These are phyloP conservation scores for Glebionis coronaria DNA, from an alignment of 129 eudicot species.

Conservation along the genomic window DNA sequence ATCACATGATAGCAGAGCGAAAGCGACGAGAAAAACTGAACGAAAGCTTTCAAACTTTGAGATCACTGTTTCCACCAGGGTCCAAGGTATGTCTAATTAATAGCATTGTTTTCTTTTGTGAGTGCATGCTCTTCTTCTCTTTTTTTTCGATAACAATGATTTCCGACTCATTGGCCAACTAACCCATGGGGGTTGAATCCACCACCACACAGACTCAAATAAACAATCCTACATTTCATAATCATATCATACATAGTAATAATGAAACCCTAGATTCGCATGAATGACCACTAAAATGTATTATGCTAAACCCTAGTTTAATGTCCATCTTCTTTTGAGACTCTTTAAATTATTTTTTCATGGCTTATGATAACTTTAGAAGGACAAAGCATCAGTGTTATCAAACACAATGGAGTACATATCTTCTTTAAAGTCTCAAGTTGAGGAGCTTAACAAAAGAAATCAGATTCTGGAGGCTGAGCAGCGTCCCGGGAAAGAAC, in stretches of 20 bases:
- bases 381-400: slow-evolving; percentile 73
- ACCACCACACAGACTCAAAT: too few species aligned
- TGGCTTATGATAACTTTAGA: slow-evolving; percentile 35
- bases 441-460: slow-evolving; percentile 49
- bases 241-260: background rate
- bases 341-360: background rate
- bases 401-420: slow-evolving; percentile 52
- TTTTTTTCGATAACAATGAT: too few species aligned
- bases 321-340: background rate
- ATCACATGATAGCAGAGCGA: slow-evolving; percentile 75
- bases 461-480: slow-evolving; percentile 52
- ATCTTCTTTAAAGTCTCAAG: slow-evolving; percentile 47
- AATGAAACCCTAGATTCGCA: background rate
- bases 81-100: slow-evolving; percentile 44
- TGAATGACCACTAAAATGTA: too few species aligned
- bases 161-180: too few species aligned
- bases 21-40: slow-evolving; percentile 67
- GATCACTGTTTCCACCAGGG: slow-evolving; percentile 77
- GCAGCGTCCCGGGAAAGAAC: slow-evolving; percentile 5
- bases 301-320: background rate
- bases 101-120: background rate
- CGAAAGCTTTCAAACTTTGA: slow-evolving; percentile 67
- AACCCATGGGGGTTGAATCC: too few species aligned
- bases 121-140: too few species aligned
- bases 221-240: background rate